These are phyloP conservation scores for Berkeleyomyces rouxiae DNA, from an alignment of 2,329 filamentous ascomycete genomes.

Conservation along the genomic window DNA sequence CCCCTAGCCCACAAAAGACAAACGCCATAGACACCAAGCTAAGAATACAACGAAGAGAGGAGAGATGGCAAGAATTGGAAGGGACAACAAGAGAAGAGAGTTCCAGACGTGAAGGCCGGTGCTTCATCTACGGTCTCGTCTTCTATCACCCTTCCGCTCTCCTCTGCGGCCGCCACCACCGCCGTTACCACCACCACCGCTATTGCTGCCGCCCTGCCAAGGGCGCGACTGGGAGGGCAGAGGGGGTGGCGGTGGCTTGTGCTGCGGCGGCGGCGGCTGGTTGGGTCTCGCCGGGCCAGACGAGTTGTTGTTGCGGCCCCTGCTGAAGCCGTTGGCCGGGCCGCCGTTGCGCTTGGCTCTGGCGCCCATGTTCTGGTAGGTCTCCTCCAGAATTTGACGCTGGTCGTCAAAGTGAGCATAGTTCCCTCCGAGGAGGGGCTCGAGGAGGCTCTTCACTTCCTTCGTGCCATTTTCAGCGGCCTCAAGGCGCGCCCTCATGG, in stretches of 20 bases:
- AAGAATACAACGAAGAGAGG: too few species aligned
- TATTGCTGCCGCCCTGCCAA: background rate
- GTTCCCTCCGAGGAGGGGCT: conserved; percentile 14
- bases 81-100: too few species aligned
- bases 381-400: conserved; percentile 7
- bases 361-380: conserved; percentile 3
- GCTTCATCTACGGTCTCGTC: conserved; percentile 6
- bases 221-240: background rate
- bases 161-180: background rate
- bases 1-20: too few species aligned
- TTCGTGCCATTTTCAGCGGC: conserved; percentile 15
- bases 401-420: conserved; percentile 14
- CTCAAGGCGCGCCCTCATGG: conserved; percentile 37
- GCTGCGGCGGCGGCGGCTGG: background rate
- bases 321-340: background rate
- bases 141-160: conserved; percentile 9
- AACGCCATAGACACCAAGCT: too few species aligned
- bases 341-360: background rate
- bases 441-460: conserved; percentile 12
- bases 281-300: conserved; percentile 7
- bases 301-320: background rate
- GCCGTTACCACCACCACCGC: background rate
- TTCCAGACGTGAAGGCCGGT: too few species aligned
- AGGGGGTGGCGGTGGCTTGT: conserved; percentile 10
- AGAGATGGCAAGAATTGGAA: too few species aligned